A percentile compares a stretch with the other conserved stretches of the same genome.
Evolutionary conservation across 148 eudicot genomes (phyloP).

Genomic region (Nepenthes mirabilis): DNA sequence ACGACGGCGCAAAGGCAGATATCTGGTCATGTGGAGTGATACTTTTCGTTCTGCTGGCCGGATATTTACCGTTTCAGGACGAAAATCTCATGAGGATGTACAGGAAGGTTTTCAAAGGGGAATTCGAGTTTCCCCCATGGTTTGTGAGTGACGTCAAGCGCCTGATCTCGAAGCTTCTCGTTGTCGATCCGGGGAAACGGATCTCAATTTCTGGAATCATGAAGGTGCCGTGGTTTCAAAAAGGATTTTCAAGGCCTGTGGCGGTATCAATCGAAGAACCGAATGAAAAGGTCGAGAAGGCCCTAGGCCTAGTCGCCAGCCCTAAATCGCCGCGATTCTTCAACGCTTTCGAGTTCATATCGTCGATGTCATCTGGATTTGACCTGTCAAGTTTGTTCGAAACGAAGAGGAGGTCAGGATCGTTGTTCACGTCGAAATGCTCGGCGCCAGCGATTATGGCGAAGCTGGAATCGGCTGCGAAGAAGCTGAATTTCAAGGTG

Average conservation of each 20-base stretch:
- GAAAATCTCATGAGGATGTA: conserved; percentile 69
- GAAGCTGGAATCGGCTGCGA: conserved; percentile 34
- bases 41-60: conserved; percentile 46
- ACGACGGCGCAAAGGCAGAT: background rate
- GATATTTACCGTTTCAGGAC: conserved; percentile 62
- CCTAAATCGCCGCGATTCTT: conserved; percentile 38
- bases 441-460: conserved; percentile 36
- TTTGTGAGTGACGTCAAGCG: conserved; percentile 42
- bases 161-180: conserved; percentile 44
- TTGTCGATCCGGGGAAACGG: conserved; percentile 36
- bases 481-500: conserved; percentile 32
- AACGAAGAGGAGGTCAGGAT: conserved; percentile 21
- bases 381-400: conserved; percentile 64
- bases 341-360: conserved; percentile 81
- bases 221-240: conserved; percentile 42
- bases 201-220: conserved; percentile 40
- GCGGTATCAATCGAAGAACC: background rate
- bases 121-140: conserved; percentile 59
- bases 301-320: background rate
- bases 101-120: conserved; percentile 43
- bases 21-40: conserved; percentile 23
- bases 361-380: conserved; percentile 85
- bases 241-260: background rate
- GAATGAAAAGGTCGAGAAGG: too few species aligned
- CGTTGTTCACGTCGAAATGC: conserved; percentile 53